Conservation (phyloP, 2,329 filamentous ascomycete species). For the Nemania sp. region DNA sequence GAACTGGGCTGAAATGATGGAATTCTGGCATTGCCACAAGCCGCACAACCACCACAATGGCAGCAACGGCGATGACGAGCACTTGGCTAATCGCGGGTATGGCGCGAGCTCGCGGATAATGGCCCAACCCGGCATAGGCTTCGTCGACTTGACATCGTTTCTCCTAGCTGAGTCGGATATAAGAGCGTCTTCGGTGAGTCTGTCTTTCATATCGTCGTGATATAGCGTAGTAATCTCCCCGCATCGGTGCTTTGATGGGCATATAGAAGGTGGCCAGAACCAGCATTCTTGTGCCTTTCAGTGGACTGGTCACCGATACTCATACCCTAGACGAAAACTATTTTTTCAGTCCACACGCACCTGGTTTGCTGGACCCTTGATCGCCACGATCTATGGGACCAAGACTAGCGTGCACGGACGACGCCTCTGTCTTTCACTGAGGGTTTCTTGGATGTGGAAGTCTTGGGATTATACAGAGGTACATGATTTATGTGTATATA, state of each 20-base stretch:
- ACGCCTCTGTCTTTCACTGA: constrained; percentile 48
- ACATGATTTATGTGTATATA: constrained; percentile 18
- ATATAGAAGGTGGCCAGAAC: constrained; percentile 67
- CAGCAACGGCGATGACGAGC: constrained; percentile 37
- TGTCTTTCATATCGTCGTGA: constrained; percentile 19
- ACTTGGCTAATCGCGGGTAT: constrained; percentile 70
- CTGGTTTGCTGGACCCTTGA: constrained; percentile 24
- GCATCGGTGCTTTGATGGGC: constrained; percentile 41
- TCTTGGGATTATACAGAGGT: constrained; percentile 48
- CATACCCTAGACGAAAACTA: constrained; percentile 61
- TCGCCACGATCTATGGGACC: constrained; percentile 43
- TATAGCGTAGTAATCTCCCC: no score
- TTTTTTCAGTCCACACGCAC: constrained; percentile 40
- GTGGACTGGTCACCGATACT: constrained; percentile 70
- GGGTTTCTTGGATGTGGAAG: constrained; percentile 53
- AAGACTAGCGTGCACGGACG: constrained; percentile 36
- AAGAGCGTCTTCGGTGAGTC: constrained; percentile 45
- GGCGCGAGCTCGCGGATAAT: constrained; percentile 77
- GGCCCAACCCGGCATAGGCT: constrained; percentile 67
- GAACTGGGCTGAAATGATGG: constrained; percentile 99
- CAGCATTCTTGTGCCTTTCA: constrained; percentile 44
- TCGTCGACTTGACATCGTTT: constrained; percentile 81
- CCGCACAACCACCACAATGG: constrained; percentile 56
- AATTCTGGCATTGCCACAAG: constrained; percentile 99
- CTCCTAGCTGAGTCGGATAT: constrained; percentile 72